phyloP scores from a whole-genome alignment of 345 rosid genomes.

The Euphorbia pulcherrima region DNA sequence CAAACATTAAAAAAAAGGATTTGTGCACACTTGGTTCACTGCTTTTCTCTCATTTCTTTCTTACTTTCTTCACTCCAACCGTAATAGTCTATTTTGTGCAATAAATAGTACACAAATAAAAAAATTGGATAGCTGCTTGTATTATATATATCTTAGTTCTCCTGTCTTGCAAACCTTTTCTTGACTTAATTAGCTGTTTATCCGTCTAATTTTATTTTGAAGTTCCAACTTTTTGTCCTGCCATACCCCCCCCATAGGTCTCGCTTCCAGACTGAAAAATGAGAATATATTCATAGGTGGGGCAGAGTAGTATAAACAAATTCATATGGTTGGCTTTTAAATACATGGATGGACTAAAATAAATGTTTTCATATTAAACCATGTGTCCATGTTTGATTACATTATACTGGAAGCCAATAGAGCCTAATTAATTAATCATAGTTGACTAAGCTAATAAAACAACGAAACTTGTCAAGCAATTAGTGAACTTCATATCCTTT shows the following conservation, averaged over 20 bases:
- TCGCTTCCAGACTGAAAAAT: not conserved
- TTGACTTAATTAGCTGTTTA: not conserved
- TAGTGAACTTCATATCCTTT: not conserved
- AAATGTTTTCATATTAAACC: not conserved
- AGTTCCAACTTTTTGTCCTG: not conserved
- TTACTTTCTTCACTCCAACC: not conserved
- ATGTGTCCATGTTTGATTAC: not conserved
- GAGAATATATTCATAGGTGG: not conserved
- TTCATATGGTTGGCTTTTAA: not conserved
- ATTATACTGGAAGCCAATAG: not conserved
- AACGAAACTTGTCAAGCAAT: not conserved
- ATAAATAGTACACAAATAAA: not conserved
- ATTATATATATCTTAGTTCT: not conserved
- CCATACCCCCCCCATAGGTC: not conserved
- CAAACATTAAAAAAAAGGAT: not conserved
- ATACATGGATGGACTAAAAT: not conserved
- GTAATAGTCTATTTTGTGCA: not conserved
- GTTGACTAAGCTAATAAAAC: constrained; percentile 1
- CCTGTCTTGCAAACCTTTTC: not conserved
- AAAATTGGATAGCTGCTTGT: not conserved
- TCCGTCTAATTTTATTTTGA: not conserved
- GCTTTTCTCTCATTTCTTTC: not conserved
- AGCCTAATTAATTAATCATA: not conserved
- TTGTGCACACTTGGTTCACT: not conserved
- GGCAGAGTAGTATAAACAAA: not conserved